Base-by-base conservation (phyloP, 768 basidiomycete species). In the Termitomyces sp. region DNA sequence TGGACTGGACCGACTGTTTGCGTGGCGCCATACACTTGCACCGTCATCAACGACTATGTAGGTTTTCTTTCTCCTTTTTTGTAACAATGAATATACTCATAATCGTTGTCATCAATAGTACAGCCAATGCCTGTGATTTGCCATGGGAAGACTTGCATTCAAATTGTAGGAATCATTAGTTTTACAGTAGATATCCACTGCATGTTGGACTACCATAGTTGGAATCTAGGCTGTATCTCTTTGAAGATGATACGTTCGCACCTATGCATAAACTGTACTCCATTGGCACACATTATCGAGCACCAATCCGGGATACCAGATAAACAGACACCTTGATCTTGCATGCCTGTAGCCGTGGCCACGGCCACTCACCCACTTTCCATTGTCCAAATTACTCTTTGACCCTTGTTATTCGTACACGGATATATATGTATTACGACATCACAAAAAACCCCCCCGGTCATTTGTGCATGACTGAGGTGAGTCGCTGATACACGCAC, bases 1-100 rank as follows among this genome's bases (percentile, higher is more conserved):
- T 78, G 71, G 61, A 70, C 71, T 18, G 77, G 77, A 13, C 63
- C 75, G 1, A 77, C 76, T 0, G 66, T 55, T 8, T 78, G 76
- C 57, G 70, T 57, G n/a, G 57, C 74, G 2, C 71, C 71, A 1
- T 76, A 61, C 67, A 72, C 68, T 3, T 79, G 77, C 62, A 63
- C 63, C 10, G 67, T 64, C 8, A 64, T 71, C 23, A 75, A 67
- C 64, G 71, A 71, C 53, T 72, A 73, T 60, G 74, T 77, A 62
- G 36, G 74, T 32, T 53, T 56, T 43, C 9, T 20, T 18, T 48
- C 28, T 3, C 26, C 10, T 12, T 54, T 56, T 35, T 48, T 20
- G 8, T 33, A 6, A 6, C 18, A 1, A 23, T 5, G 8, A 28
- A 16, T 10, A 28, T 18, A 16, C 14, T 55, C 4, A 56, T 9